phyloP scores from a whole-genome alignment of 768 basidiomycete species.

The Podaxis pistillaris region DNA sequence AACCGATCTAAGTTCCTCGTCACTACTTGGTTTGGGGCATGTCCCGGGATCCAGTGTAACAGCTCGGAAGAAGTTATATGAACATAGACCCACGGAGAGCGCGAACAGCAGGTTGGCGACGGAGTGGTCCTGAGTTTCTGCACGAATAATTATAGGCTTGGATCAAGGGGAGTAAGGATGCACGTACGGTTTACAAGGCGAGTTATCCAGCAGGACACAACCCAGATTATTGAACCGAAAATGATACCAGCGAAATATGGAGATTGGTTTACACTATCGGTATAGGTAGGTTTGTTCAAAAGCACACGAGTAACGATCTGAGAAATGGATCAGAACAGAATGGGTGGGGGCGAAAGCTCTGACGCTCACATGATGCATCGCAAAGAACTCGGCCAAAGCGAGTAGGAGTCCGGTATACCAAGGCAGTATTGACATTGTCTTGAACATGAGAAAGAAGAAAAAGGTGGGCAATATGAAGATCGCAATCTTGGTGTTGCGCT shows the following conservation, averaged over 20 bases:
- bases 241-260: conserved; percentile 96
- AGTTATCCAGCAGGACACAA: conserved; percentile 78
- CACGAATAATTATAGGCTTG: neutral
- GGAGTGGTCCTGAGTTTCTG: conserved; percentile 77
- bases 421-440: conserved; percentile 77
- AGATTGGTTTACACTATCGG: conserved; percentile 79
- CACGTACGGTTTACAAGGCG: conserved; percentile 68
- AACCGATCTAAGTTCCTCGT: conserved; percentile 86
- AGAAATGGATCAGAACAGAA: conserved; percentile 14
- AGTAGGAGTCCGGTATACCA: conserved; percentile 89
- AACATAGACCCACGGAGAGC: conserved; percentile 65
- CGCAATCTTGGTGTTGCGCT: conserved; percentile 81
- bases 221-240: conserved; percentile 81
- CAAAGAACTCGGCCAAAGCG: conserved; percentile 84
- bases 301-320: conserved; percentile 85
- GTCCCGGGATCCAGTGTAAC: conserved; percentile 88
- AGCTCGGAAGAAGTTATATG: conserved; percentile 89
- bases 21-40: conserved; percentile 77
- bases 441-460: conserved; percentile 82
- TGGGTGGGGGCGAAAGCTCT: neutral
- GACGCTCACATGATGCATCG: conserved; percentile 86
- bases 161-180: neutral
- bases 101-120: conserved; percentile 78
- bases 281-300: conserved; percentile 77
- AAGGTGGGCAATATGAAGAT: conserved; percentile 79